A percentile compares a stretch with the other conserved stretches of the same genome.
These are phyloP conservation scores for Rhododendron molle DNA, from an alignment of 148 eudicot species.

Conservation along the genomic window DNA sequence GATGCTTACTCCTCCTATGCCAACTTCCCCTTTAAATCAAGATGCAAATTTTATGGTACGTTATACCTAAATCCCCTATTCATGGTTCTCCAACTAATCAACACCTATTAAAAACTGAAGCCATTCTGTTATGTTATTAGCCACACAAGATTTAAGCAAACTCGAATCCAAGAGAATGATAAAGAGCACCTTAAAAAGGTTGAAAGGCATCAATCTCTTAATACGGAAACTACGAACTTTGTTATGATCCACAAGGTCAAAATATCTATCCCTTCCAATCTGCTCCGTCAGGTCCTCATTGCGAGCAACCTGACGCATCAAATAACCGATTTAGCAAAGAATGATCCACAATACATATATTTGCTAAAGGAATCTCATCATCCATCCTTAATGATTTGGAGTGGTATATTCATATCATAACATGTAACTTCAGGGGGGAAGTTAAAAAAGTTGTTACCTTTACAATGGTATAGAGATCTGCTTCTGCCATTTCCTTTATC, in stretches of 20 bases:
- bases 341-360: background rate
- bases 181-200: constrained; percentile 56
- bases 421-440: background rate
- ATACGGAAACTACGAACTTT: constrained; percentile 66
- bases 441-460: constrained; percentile 39
- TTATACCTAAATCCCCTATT: too few species aligned
- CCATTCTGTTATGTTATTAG: background rate
- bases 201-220: constrained; percentile 62
- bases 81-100: background rate
- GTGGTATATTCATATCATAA: background rate
- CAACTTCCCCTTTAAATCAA: background rate
- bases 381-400: background rate
- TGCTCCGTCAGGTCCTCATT: constrained; percentile 70
- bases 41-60: background rate
- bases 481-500: constrained; percentile 69
- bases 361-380: background rate
- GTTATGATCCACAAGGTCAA: constrained; percentile 90
- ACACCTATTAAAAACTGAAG: background rate
- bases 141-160: background rate
- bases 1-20: background rate
- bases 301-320: constrained; percentile 57
- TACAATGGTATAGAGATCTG: constrained; percentile 79
- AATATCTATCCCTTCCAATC: constrained; percentile 67
- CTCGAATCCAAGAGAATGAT: background rate
- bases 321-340: background rate